These are phyloP conservation scores for Grosmannia serpens DNA, from an alignment of 2,329 filamentous ascomycete genomes.

Conservation along the genomic window DNA sequence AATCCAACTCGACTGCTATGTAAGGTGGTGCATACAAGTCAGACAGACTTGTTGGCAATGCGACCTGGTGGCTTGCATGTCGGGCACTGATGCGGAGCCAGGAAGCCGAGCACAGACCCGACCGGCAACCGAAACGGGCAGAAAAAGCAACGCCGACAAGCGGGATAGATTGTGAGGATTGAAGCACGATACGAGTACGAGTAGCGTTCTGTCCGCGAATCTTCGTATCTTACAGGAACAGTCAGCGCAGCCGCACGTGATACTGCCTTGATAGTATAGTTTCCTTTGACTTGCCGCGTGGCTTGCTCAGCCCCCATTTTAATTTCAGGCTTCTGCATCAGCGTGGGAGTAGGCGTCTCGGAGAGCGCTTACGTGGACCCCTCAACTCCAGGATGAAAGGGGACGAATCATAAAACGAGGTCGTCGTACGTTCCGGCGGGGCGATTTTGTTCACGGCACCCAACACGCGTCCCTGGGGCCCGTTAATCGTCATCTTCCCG, in stretches of 20 bases:
- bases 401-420: background rate
- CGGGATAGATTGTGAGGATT: background rate
- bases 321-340: background rate
- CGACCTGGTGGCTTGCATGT: background rate
- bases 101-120: background rate
- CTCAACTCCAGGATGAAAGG: background rate
- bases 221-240: too few relatives aligned
- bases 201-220: too few relatives aligned
- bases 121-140: conserved; percentile 6
- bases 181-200: background rate
- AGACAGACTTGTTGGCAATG: background rate
- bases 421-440: background rate
- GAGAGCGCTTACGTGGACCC: conserved; percentile 9
- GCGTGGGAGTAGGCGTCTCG: background rate
- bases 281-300: background rate
- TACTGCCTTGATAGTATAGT: background rate
- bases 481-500: background rate
- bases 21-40: too few relatives aligned
- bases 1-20: background rate
- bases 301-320: background rate
- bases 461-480: background rate
- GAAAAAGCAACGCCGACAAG: background rate
- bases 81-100: background rate
- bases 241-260: background rate
- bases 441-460: background rate